phyloP scores from a whole-genome alignment of 805 yeast species.

The Candida germanica region DNA sequence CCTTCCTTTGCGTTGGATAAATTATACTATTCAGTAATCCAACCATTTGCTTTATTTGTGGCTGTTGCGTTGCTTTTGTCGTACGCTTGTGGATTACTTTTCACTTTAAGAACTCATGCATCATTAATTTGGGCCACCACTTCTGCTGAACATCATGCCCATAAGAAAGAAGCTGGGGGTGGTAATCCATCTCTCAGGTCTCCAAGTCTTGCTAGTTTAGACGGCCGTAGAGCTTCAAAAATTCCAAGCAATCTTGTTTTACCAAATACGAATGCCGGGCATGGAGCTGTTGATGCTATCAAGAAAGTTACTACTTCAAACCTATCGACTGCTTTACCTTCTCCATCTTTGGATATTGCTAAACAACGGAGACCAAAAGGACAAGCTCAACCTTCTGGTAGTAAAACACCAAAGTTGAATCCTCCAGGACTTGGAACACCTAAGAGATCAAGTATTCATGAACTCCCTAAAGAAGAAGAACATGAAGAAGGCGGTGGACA shows the following conservation, averaged over 20 bases:
- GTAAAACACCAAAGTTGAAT: not conserved
- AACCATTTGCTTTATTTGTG: slow-evolving; percentile 80
- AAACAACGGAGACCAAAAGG: slow-evolving; percentile 16
- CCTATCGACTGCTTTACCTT: slow-evolving; percentile 13
- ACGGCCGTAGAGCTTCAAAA: slow-evolving; percentile 9
- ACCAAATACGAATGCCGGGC: not conserved
- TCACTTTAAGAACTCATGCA: slow-evolving; percentile 94
- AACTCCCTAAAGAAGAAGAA: slow-evolving; percentile 16
- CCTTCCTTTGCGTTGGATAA: slow-evolving; percentile 69
- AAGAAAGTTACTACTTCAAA: slow-evolving; percentile 3
- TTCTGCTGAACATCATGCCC: slow-evolving; percentile 30
- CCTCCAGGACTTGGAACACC: not conserved
- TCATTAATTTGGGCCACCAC: slow-evolving; percentile 86
- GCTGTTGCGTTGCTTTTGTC: slow-evolving; percentile 79
- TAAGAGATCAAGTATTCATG: not conserved
- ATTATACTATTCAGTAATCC: slow-evolving; percentile 63
- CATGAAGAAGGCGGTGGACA: slow-evolving; percentile 63
- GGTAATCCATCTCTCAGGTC: slow-evolving; percentile 23
- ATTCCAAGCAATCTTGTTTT: slow-evolving; percentile 3
- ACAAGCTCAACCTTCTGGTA: not conserved
- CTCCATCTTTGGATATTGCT: slow-evolving; percentile 18
- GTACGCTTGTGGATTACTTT: slow-evolving; percentile 84
- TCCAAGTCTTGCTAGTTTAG: slow-evolving; percentile 36
- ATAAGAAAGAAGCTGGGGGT: slow-evolving; percentile 26
- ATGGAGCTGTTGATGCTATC: not conserved